Percentiles rank a stretch among this genome's conserved stretches.
Conservation (phyloP, 371 early-diverging fungal species). For the Mucor lusitanicus region DNA sequence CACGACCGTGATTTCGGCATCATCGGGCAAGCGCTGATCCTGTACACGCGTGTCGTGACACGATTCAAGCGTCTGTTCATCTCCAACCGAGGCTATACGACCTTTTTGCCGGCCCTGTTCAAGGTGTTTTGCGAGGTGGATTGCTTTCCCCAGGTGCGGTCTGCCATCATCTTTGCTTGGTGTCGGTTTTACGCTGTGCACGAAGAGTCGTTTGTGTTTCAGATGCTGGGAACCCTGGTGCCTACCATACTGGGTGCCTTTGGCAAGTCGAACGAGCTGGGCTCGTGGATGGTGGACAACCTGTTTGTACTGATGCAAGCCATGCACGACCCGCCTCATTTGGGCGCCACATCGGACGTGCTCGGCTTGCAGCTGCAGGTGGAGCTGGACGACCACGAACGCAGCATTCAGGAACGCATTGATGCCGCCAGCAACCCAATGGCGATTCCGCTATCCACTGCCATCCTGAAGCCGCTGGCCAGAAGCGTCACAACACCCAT, state of each 20-base stretch:
- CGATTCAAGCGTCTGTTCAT: slow-evolving; percentile 62
- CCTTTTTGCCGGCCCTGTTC: slow-evolving; percentile 63
- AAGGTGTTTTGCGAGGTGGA: slow-evolving; percentile 63
- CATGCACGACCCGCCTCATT: slow-evolving; percentile 45
- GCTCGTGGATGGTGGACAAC: slow-evolving; percentile 50
- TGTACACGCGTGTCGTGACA: slow-evolving; percentile 60
- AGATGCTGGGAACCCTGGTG: slow-evolving; percentile 64
- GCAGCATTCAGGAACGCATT: slow-evolving; percentile 46
- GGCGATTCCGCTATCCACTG: slow-evolving; percentile 37
- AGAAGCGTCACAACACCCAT: slow-evolving; percentile 44
- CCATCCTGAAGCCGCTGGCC: slow-evolving; percentile 44
- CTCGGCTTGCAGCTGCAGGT: slow-evolving; percentile 50
- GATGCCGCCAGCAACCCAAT: slow-evolving; percentile 47
- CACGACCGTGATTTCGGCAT: slow-evolving; percentile 60
- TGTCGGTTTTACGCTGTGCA: slow-evolving; percentile 66
- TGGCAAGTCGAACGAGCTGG: slow-evolving; percentile 31
- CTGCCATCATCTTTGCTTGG: slow-evolving; percentile 61
- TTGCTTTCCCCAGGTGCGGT: slow-evolving; percentile 40
- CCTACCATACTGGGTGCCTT: slow-evolving; percentile 56
- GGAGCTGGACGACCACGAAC: slow-evolving; percentile 52
- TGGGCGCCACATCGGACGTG: slow-evolving; percentile 47
- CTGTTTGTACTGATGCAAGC: slow-evolving; percentile 46
- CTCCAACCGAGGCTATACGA: slow-evolving; percentile 60
- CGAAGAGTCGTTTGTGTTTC: slow-evolving; percentile 70
- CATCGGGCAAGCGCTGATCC: slow-evolving; percentile 56